Percentiles rank a stretch among this genome's conserved stretches.
phyloP scores from a whole-genome alignment of 768 basidiomycete genomes.

The Agaricus sinodeliciosus region DNA sequence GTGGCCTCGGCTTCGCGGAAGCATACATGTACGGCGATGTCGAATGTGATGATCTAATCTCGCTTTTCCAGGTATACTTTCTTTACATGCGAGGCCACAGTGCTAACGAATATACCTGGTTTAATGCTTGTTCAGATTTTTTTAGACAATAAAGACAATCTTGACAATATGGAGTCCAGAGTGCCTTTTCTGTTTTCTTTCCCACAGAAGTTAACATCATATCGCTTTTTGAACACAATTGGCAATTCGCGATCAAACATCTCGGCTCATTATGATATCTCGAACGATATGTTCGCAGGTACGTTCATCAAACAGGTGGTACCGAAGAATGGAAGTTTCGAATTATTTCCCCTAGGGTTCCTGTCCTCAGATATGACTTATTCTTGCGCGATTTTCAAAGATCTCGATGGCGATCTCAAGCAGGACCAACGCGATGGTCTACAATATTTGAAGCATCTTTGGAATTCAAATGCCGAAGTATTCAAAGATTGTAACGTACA shows the following conservation, averaged over 20 bases:
- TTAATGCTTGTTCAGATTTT: conserved; percentile 45
- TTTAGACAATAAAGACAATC: conserved; percentile 44
- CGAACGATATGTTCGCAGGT: conserved; percentile 70
- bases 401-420: conserved; percentile 50
- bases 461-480: not conserved
- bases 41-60: conserved; percentile 57
- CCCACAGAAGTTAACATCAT: conserved; percentile 48
- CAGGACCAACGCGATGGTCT: not conserved
- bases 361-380: conserved; percentile 72
- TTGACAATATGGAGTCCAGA: conserved; percentile 42
- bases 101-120: not conserved
- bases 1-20: conserved; percentile 70
- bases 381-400: conserved; percentile 64
- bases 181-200: conserved; percentile 48
- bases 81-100: not conserved
- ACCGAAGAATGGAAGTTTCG: not conserved
- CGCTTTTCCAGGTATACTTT: conserved; percentile 50
- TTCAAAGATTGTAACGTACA: not conserved
- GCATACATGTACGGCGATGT: conserved; percentile 78
- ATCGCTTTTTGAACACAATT: conserved; percentile 59
- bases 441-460: not conserved
- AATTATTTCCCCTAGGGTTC: conserved; percentile 30
- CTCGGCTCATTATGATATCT: conserved; percentile 74
- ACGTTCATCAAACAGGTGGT: conserved; percentile 7
- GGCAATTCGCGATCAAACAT: conserved; percentile 62